These are phyloP conservation scores for Podospora tetraspora DNA, from an alignment of 495 filamentous ascomycete species.

Conservation along the genomic window DNA sequence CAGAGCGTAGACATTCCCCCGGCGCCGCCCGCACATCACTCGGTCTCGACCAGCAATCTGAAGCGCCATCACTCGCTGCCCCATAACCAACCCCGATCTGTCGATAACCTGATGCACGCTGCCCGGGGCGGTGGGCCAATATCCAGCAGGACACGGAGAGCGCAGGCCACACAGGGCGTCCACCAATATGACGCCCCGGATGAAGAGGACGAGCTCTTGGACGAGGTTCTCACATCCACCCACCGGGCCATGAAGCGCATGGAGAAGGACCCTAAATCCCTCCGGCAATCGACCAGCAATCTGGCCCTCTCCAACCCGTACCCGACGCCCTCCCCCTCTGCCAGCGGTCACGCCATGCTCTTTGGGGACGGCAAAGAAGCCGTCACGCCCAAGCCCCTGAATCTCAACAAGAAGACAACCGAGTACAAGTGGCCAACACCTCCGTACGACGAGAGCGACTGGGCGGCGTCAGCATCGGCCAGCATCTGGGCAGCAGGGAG, in stretches of 20 bases:
- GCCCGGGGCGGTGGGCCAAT: constrained; percentile 55
- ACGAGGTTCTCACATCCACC: constrained; percentile 61
- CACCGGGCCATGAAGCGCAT: constrained; percentile 47
- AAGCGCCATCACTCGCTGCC: constrained; percentile 74
- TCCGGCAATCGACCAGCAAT: constrained; percentile 54
- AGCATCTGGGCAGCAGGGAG: constrained; percentile 68
- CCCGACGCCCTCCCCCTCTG: constrained; percentile 85
- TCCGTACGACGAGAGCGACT: constrained; percentile 82
- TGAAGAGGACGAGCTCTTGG: constrained; percentile 92
- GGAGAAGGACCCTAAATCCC: constrained; percentile 45
- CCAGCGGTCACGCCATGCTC: constrained; percentile 66
- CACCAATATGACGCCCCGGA: constrained; percentile 91
- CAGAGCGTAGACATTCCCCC: constrained; percentile 58
- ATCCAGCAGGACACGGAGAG: constrained; percentile 77
- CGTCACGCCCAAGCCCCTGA: constrained; percentile 53
- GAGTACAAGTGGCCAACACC: constrained; percentile 91
- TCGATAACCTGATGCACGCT: constrained; percentile 56
- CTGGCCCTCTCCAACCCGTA: constrained; percentile 70
- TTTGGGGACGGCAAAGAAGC: constrained; percentile 63
- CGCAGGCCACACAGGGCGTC: constrained; percentile 68
- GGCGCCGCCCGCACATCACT: constrained; percentile 47
- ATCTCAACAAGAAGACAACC: constrained; percentile 47
- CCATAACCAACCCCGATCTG: constrained; percentile 58
- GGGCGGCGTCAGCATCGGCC: constrained; percentile 72
- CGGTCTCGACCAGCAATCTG: constrained; percentile 48